phyloP scores from a whole-genome alignment of 2,329 filamentous ascomycete genomes.

The Orbilia quercus region DNA sequence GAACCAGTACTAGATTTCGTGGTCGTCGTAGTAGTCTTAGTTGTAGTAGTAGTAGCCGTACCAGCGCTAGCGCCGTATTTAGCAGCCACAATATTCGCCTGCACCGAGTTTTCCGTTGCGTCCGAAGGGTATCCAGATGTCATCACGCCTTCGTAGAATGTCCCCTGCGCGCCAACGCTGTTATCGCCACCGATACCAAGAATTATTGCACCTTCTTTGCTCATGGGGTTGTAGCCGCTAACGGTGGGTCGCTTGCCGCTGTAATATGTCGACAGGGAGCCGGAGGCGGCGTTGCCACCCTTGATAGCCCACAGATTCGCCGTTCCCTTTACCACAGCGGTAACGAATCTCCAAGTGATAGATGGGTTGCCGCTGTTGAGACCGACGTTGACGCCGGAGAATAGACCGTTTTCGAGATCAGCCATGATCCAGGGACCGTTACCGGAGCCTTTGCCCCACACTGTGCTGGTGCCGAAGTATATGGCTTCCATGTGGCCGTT shows the following conservation, averaged over 20 bases:
- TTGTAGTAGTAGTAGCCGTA: neutral
- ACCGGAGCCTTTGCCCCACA: slow-evolving; percentile 71
- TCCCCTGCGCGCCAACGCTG: slow-evolving; percentile 71
- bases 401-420: slow-evolving; percentile 75
- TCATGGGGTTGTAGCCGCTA: slow-evolving; percentile 72
- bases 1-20: slow-evolving; percentile 5
- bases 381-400: slow-evolving; percentile 67
- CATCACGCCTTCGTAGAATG: slow-evolving; percentile 75
- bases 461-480: slow-evolving; percentile 70
- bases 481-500: slow-evolving; percentile 77
- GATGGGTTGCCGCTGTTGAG: slow-evolving; percentile 69
- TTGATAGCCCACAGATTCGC: slow-evolving; percentile 71
- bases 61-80: slow-evolving; percentile 65
- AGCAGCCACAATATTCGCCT: slow-evolving; percentile 72
- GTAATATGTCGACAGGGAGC: slow-evolving; percentile 71
- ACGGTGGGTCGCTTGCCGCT: slow-evolving; percentile 68
- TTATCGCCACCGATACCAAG: slow-evolving; percentile 79
- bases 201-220: slow-evolving; percentile 73
- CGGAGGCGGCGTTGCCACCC: slow-evolving; percentile 70
- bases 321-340: slow-evolving; percentile 69
- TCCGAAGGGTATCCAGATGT: slow-evolving; percentile 72
- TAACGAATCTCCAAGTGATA: slow-evolving; percentile 70
- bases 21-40: slow-evolving; percentile 1
- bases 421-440: slow-evolving; percentile 76
- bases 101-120: slow-evolving; percentile 70